These are phyloP conservation scores for Suillus brevipes DNA, from an alignment of 768 basidiomycete species.

Conservation along the genomic window DNA sequence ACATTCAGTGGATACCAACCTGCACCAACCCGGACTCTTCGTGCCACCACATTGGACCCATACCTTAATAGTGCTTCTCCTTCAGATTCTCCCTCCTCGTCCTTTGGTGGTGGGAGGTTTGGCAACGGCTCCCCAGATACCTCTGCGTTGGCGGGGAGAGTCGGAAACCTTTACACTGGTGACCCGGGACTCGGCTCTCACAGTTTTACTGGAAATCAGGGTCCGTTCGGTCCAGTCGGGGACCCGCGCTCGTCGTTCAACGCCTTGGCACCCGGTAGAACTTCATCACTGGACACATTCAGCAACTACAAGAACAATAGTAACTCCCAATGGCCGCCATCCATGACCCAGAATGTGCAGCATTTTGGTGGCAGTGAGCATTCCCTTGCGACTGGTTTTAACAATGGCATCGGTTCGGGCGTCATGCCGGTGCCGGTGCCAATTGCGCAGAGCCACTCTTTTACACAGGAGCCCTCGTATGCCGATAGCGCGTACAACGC, in stretches of 20 bases:
- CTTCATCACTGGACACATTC: slow-evolving; percentile 40
- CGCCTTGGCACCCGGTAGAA: slow-evolving; percentile 33
- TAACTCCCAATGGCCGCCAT: slow-evolving; percentile 38
- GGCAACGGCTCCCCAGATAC: slow-evolving; percentile 71
- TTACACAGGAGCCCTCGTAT: slow-evolving; percentile 28
- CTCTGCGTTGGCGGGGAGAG: slow-evolving; percentile 51
- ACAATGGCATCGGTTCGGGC: slow-evolving; percentile 19
- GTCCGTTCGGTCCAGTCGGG: slow-evolving; percentile 36
- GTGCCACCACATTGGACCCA: slow-evolving; percentile 60
- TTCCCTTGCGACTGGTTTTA: slow-evolving; percentile 28
- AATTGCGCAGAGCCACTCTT: slow-evolving; percentile 20
- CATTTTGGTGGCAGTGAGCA: slow-evolving; percentile 23
- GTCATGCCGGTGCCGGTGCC: slow-evolving; percentile 20
- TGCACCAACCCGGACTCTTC: slow-evolving; percentile 58
- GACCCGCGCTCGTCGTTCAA: slow-evolving; percentile 40
- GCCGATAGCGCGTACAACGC: slow-evolving; percentile 24
- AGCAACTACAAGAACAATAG: slow-evolving; percentile 34
- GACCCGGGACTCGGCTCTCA: slow-evolving; percentile 40
- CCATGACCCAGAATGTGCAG: slow-evolving; percentile 24
- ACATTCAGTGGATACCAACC: slow-evolving; percentile 61
- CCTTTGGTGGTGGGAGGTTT: slow-evolving; percentile 63
- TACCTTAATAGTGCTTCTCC: slow-evolving; percentile 54
- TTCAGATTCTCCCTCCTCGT: slow-evolving; percentile 74
- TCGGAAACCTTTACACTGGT: slow-evolving; percentile 35
- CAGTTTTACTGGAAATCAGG: slow-evolving; percentile 32